Conservation (phyloP, 192 early-diverging fungal genomes). For the Pecoramyces ruminantium region DNA sequence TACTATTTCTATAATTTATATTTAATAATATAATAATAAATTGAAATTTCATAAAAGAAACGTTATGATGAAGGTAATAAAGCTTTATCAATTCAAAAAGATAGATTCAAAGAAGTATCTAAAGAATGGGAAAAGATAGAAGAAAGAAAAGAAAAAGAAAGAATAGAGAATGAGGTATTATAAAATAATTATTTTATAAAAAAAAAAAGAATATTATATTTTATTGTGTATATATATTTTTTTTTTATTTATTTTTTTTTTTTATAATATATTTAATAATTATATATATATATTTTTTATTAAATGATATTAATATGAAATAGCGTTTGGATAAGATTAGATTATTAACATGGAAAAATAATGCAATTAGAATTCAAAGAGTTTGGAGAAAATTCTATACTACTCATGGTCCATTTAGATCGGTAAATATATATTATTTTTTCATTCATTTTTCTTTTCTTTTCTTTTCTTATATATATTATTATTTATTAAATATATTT, state of each 20-base stretch:
- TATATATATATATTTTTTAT: too few relatives aligned
- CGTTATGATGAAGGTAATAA: background rate
- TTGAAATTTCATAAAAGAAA: too few relatives aligned
- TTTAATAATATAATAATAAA: too few relatives aligned
- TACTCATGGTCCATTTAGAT: background rate
- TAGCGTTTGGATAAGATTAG: background rate
- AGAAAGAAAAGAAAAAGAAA: background rate
- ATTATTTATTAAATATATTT: too few relatives aligned
- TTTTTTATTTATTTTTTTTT: background rate
- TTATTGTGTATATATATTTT: too few relatives aligned
- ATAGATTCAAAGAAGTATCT: background rate
- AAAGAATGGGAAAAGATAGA: background rate
- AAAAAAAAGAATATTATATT: too few relatives aligned
- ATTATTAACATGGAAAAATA: background rate
- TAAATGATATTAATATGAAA: too few relatives aligned
- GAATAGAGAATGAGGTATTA: background rate
- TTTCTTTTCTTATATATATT: too few relatives aligned
- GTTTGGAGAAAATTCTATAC: background rate
- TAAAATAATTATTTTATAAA: too few relatives aligned
- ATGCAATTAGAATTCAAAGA: background rate
- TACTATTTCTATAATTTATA: too few relatives aligned
- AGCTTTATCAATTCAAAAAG: background rate
- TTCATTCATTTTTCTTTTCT: too few relatives aligned
- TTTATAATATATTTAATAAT: too few relatives aligned
- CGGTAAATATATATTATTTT: background rate